Base-by-base conservation (phyloP, 2,329 filamentous ascomycete genomes). In the Paracamarosporium sp. region DNA sequence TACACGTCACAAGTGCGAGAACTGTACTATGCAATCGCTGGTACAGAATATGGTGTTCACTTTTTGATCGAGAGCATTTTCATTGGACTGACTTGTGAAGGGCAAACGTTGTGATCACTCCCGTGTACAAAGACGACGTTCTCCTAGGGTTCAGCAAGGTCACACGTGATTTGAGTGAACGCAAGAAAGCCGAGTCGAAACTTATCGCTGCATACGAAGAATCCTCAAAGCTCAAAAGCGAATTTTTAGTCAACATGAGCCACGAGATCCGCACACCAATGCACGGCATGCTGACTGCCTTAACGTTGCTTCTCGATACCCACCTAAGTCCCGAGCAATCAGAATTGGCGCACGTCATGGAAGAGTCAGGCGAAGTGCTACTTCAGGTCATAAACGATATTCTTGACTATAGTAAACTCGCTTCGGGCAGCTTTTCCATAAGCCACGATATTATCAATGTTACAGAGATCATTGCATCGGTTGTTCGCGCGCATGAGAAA, bases 191-290 rank as follows among this genome's bases (percentile, higher is more conserved):
- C 12, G 85, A 87, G 66, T 73, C 80, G n/a, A 81, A 81, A 3
- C 72, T 87, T 17, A 84, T 87, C 41, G 73, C 81, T 11, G 85
- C 84, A 2, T 87, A 84, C 61, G 85, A 88, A 65, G 85, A 88
- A 70, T 82, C 85, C n/a, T 83, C 84, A n/a, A 84, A 83, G 62
- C 72, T 88, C 56, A 88, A 88, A 69, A 85, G 81, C 4, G 84
- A 86, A 28, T 88, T 88, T 60, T 70, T 88, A 25, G 85, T 84
- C 50, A 87, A 88, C 66, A 88, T 88, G 82, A 84, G 81, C 47
- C 86, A 89, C 64, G 86, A 88, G 68, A 86, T 88, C 54, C 81
- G 86, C 40, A 89, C 86, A 0, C 86, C 86, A 0, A 87, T 89
- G 82, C 85, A 88, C 63, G 86, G 70, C 3, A 51, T 51, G 48